Base-by-base conservation (phyloP, 179 eudicot genomes). In the Nepenthes alata region DNA sequence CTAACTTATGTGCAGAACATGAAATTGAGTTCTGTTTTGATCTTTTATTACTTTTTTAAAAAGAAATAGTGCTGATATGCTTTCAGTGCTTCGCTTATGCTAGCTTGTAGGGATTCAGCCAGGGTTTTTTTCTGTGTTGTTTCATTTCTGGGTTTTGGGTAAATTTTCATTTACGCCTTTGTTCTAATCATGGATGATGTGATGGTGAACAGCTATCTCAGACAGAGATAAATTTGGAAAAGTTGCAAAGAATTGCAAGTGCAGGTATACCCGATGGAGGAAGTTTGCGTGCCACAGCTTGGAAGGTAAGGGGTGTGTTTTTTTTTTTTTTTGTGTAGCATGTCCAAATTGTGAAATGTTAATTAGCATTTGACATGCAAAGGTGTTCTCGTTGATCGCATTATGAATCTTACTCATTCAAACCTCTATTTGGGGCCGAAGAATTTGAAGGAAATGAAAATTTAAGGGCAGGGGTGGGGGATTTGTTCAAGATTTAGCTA, bases 241-340 rank as follows among this genome's bases (percentile, higher is more conserved):
- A 76, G 61, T 56, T 85, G 72, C 88, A 83, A 75, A 67, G 74
- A 49, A 70, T 85, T 41, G 85, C 91, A 57, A 76, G 74, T 44
- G 72, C 76, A 6, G 85, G 91, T 59, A 64, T 85, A 57, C 91
- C 87, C 4, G 75, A 69, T 57, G 85, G 78, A 14, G 87, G 85
- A 62, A 71, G 75, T 16, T 55, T 76, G 63, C 78, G 91, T 6
- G 80, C 91, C 35, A 74, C 82, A 8, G 65, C 80, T 64, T 85
- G 91, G 91, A 85, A 85, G 91, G 88, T 85, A 47, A 47, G 69
- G 2, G 16, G 35, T 36, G 52, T 53, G 41, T 14, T 10, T 15
- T 45, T 34, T 52, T 45, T 34, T 57, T 37, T 1, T 44, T 25
- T 35, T 53, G 13, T 14, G 13, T 51, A 51, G 25, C 25, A 25